Conservation (phyloP, 163 green algal genomes). For the Coccomyxa subellipsoidea region DNA sequence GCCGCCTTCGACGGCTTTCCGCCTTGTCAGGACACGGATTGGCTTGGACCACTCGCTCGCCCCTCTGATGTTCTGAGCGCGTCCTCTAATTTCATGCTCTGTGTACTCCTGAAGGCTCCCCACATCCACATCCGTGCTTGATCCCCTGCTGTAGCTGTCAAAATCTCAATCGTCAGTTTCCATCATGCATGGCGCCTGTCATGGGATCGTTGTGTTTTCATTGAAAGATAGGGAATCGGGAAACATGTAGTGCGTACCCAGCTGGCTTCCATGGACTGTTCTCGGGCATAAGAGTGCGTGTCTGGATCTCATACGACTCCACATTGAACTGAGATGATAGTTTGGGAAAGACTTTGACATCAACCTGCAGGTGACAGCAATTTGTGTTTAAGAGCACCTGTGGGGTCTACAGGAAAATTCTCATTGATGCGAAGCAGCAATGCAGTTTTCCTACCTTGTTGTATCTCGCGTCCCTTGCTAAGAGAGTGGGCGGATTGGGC, state of each 20-base stretch:
- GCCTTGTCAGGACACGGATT: neutral
- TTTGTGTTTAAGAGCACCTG: neutral
- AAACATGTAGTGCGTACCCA: neutral
- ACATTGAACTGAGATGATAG: slow-evolving; percentile 1
- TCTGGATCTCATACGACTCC: neutral
- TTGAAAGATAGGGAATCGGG: neutral
- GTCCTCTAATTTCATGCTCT: neutral
- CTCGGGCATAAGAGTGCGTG: neutral
- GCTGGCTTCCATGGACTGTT: neutral
- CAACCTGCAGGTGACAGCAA: neutral
- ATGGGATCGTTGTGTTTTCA: neutral
- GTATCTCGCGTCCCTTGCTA: neutral
- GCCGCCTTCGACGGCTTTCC: neutral
- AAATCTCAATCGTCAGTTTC: neutral
- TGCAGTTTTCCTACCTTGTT: neutral
- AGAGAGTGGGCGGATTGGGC: neutral
- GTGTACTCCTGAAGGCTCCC: neutral
- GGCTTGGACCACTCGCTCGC: slow-evolving; percentile 3
- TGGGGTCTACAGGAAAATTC: too few species aligned
- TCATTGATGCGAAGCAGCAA: too few species aligned
- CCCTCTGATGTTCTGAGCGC: neutral
- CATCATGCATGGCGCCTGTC: neutral
- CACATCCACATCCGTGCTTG: neutral
- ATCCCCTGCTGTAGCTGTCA: neutral
- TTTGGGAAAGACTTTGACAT: neutral